These are phyloP conservation scores for Fusarium coicis DNA, from an alignment of 2,329 filamentous ascomycete species.

Conservation along the genomic window DNA sequence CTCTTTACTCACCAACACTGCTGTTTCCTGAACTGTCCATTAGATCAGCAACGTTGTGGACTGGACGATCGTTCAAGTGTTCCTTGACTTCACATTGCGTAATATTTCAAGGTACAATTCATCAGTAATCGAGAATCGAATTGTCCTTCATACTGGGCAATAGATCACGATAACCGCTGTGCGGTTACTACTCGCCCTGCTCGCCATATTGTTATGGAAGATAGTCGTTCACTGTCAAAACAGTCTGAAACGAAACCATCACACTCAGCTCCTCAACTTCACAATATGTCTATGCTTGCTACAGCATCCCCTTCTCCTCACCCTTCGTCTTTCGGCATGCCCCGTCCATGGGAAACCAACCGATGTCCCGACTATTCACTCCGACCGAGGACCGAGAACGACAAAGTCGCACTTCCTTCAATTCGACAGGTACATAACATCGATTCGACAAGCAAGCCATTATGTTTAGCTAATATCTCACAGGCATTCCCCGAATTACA, in stretches of 20 bases:
- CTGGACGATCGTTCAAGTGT: constrained; percentile 10
- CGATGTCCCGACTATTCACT: constrained; percentile 50
- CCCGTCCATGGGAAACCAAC: constrained; percentile 54
- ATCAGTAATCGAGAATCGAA: background rate
- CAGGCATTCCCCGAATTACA: constrained; percentile 60
- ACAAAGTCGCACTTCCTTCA: constrained; percentile 59
- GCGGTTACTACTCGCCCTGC: constrained; percentile 33
- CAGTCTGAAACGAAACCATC: constrained; percentile 44
- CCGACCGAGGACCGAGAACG: constrained; percentile 52
- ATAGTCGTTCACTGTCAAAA: constrained; percentile 50
- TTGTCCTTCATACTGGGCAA: constrained; percentile 7
- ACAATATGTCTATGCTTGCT: constrained; percentile 63
- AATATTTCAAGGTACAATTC: constrained; percentile 19
- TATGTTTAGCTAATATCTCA: constrained; percentile 35
- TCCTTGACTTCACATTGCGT: constrained; percentile 21
- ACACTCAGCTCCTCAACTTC: constrained; percentile 38
- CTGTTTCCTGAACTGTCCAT: constrained; percentile 14
- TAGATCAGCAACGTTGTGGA: background rate
- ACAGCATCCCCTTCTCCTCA: constrained; percentile 57
- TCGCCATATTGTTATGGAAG: constrained; percentile 53
- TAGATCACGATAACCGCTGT: constrained; percentile 31
- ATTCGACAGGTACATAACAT: constrained; percentile 60
- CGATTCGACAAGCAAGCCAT: background rate
- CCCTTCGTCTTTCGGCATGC: constrained; percentile 52
- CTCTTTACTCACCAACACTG: constrained; percentile 22